Percentiles rank a stretch among this genome's conserved stretches.
phyloP scores from a whole-genome alignment of 2,329 filamentous ascomycete genomes.

The Aureobasidium melanogenum region DNA sequence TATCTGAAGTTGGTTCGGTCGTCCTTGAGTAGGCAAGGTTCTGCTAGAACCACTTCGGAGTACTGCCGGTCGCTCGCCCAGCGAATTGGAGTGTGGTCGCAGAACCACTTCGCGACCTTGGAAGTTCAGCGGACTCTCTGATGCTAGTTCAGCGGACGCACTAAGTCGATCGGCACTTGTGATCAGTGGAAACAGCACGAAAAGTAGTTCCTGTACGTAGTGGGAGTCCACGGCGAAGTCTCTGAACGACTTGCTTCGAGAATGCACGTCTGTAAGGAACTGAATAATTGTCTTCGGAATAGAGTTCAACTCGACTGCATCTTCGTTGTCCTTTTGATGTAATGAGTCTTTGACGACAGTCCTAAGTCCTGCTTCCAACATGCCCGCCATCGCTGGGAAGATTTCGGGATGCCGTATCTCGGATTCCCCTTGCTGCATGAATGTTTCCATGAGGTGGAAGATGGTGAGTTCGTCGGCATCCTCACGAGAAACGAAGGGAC shows the following conservation, averaged over 20 bases:
- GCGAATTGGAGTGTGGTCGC: slow-evolving; percentile 58
- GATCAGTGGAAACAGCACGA: slow-evolving; percentile 76
- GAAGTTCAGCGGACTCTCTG: slow-evolving; percentile 71
- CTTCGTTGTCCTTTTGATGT: slow-evolving; percentile 38
- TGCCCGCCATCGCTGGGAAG: slow-evolving; percentile 68
- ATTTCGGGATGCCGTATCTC: slow-evolving; percentile 69
- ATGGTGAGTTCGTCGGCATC: slow-evolving; percentile 66
- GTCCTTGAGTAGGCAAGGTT: slow-evolving; percentile 15
- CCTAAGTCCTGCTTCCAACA: slow-evolving; percentile 80
- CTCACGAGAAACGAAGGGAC: slow-evolving; percentile 67
- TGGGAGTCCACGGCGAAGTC: slow-evolving; percentile 74
- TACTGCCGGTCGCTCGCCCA: slow-evolving; percentile 51
- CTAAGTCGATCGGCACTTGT: slow-evolving; percentile 78
- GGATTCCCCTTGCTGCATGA: slow-evolving; percentile 49
- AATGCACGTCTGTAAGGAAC: slow-evolving; percentile 71
- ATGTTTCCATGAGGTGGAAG: slow-evolving; percentile 63
- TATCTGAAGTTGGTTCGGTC: slow-evolving; percentile 44
- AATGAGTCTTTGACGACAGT: slow-evolving; percentile 44
- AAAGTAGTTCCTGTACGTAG: slow-evolving; percentile 71
- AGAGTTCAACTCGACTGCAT: slow-evolving; percentile 32
- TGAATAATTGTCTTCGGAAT: slow-evolving; percentile 68
- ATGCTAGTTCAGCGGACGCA: slow-evolving; percentile 79
- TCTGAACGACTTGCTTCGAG: slow-evolving; percentile 66
- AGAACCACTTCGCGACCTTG: slow-evolving; percentile 80
- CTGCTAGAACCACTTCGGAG: slow-evolving; percentile 56